Conservation (phyloP, 2,329 filamentous ascomycete species). For the Aspergillus fructus region DNA sequence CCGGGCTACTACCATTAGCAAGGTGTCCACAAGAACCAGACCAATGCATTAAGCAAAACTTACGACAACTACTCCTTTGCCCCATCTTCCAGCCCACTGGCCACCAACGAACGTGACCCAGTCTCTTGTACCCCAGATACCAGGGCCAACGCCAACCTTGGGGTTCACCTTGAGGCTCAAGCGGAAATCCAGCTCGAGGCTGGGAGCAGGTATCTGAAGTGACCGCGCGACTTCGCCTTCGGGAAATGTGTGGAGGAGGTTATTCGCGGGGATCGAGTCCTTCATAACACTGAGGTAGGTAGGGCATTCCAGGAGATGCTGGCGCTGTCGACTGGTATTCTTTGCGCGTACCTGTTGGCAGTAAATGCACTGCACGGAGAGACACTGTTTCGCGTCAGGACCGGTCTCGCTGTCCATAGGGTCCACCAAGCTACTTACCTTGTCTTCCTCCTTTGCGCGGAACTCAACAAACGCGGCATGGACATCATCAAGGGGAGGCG, state of each 20-base stretch:
- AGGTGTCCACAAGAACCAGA: not conserved
- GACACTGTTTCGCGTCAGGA: constrained; percentile 32
- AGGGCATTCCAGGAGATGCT: constrained; percentile 50
- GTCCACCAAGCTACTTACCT: constrained; percentile 29
- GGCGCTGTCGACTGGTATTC: constrained; percentile 51
- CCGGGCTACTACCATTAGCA: constrained; percentile 40
- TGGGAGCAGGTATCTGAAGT: constrained; percentile 47
- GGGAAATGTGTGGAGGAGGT: constrained; percentile 51
- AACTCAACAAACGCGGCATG: constrained; percentile 52
- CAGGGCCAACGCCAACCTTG: constrained; percentile 47
- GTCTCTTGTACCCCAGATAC: constrained; percentile 51
- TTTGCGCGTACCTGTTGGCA: constrained; percentile 52
- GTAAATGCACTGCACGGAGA: constrained; percentile 52
- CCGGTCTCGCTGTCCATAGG: not conserved
- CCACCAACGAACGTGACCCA: constrained; percentile 54
- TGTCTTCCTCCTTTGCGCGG: constrained; percentile 48
- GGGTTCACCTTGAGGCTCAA: constrained; percentile 55
- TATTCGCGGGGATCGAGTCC: constrained; percentile 52
- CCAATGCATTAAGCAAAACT: constrained; percentile 13
- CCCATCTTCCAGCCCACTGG: constrained; percentile 54
- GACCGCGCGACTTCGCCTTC: constrained; percentile 50
- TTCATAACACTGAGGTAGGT: constrained; percentile 55
- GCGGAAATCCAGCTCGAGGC: constrained; percentile 53
- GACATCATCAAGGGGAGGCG: constrained; percentile 49
- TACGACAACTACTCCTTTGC: constrained; percentile 52